phyloP scores from a whole-genome alignment of 2,329 filamentous ascomycete species.

The Sarocladiaceae sp. region DNA sequence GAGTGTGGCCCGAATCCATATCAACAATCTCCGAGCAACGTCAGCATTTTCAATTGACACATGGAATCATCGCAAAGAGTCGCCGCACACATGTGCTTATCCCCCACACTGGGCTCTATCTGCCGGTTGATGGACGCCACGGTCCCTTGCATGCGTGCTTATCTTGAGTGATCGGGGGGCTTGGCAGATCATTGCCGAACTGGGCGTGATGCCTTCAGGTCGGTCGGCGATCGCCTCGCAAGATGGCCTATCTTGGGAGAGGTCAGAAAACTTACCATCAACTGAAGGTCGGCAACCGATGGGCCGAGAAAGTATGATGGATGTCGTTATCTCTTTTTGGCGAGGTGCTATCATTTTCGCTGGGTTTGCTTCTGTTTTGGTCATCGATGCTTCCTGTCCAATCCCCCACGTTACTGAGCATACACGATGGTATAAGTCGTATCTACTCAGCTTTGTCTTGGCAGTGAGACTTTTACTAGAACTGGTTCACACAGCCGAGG shows the following conservation, averaged over 20 bases:
- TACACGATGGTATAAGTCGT: background rate
- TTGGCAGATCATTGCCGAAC: constrained; percentile 1
- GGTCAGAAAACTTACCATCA: too few relatives aligned
- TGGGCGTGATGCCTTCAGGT: background rate
- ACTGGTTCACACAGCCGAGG: background rate
- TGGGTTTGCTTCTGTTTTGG: too few relatives aligned
- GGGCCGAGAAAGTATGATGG: too few relatives aligned
- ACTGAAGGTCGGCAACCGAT: too few relatives aligned
- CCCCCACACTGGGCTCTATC: background rate
- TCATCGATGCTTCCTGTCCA: too few relatives aligned
- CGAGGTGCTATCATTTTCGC: too few relatives aligned
- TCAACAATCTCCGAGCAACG: too few relatives aligned
- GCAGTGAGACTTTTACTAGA: background rate
- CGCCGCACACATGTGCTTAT: background rate
- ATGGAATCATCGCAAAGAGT: background rate
- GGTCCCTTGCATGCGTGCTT: background rate
- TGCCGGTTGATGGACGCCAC: background rate
- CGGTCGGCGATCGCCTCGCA: background rate
- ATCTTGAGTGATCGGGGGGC: background rate
- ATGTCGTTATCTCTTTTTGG: too few relatives aligned
- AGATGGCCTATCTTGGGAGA: too few relatives aligned
- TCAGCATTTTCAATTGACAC: too few relatives aligned
- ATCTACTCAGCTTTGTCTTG: background rate
- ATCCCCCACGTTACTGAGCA: background rate
- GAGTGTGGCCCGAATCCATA: too few relatives aligned